These are phyloP conservation scores for Globisporangium nunn DNA, from an alignment of 352 stramenopile genomes.

Conservation along the genomic window DNA sequence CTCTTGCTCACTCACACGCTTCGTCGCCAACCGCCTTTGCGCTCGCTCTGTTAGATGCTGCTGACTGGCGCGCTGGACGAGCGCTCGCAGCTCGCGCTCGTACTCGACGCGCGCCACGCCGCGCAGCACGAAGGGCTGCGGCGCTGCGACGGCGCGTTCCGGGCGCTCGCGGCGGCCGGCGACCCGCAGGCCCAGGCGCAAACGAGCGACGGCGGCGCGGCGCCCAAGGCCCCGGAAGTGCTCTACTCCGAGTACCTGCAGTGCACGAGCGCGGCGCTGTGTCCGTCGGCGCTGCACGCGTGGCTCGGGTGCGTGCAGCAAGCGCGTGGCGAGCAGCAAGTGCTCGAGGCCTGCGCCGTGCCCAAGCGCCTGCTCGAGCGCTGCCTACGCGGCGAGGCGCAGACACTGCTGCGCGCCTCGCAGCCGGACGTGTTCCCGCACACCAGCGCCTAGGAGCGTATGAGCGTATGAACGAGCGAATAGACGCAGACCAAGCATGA, in stretches of 20 bases:
- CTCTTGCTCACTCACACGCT: background rate
- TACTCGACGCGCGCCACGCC: slow-evolving; percentile 25
- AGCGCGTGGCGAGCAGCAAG: slow-evolving; percentile 24
- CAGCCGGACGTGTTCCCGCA: slow-evolving; percentile 55
- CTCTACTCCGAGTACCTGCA: slow-evolving; percentile 64
- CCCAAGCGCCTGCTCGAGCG: slow-evolving; percentile 65
- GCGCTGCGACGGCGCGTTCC: slow-evolving; percentile 44
- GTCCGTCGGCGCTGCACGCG: slow-evolving; percentile 34
- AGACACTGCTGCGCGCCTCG: slow-evolving; percentile 52
- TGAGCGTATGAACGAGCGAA: too few species aligned
- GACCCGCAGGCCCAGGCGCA: slow-evolving; percentile 12
- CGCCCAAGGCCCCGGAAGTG: slow-evolving; percentile 26
- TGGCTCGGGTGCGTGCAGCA: slow-evolving; percentile 51
- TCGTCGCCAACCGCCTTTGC: too few species aligned
- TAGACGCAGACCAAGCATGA: background rate
- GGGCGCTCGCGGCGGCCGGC: slow-evolving; percentile 30
- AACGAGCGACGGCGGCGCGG: background rate
- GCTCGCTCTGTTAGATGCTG: slow-evolving; percentile 25
- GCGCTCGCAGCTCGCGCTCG: slow-evolving; percentile 32
- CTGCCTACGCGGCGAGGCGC: slow-evolving; percentile 59
- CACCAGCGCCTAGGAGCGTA: background rate
- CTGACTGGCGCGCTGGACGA: slow-evolving; percentile 30
- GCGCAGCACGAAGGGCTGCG: slow-evolving; percentile 42
- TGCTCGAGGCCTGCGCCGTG: slow-evolving; percentile 36
- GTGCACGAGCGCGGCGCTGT: slow-evolving; percentile 46